These are phyloP conservation scores for Cryptococcus neoformans DNA, from an alignment of 1,284 basidiomycete species.

Conservation along the genomic window DNA sequence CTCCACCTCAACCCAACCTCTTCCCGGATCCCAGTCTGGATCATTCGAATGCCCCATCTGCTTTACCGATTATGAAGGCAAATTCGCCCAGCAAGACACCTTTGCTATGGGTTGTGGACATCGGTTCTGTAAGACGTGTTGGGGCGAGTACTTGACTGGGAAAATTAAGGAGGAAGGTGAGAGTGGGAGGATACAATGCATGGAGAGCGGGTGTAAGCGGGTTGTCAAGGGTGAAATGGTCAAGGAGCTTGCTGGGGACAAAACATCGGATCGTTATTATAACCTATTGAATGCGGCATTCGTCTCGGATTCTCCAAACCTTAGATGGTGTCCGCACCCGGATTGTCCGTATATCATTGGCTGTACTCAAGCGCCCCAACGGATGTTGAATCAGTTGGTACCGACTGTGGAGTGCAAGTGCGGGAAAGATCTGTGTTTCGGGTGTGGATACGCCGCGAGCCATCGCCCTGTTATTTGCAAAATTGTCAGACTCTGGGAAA, in stretches of 20 bases:
- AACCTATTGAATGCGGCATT: constrained; percentile 86
- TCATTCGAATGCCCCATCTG: constrained; percentile 86
- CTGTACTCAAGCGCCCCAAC: constrained; percentile 72
- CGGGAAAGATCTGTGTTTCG: constrained; percentile 82
- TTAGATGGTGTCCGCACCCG: constrained; percentile 86
- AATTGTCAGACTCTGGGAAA: constrained; percentile 89
- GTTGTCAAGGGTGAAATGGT: constrained; percentile 60
- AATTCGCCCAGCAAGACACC: constrained; percentile 57
- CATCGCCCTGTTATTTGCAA: constrained; percentile 89
- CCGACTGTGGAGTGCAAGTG: constrained; percentile 81
- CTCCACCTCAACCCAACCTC: constrained; percentile 24
- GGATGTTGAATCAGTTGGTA: constrained; percentile 72
- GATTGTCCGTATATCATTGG: constrained; percentile 79
- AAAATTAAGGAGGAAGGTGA: constrained; percentile 93
- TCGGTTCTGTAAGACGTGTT: constrained; percentile 81
- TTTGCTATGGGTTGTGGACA: constrained; percentile 74
- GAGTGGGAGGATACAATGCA: constrained; percentile 76
- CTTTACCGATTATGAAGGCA: constrained; percentile 64
- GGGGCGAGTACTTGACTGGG: constrained; percentile 74
- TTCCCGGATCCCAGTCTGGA: constrained; percentile 44
- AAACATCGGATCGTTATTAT: constrained; percentile 60
- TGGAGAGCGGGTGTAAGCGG: constrained; percentile 83
- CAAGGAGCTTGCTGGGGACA: constrained; percentile 46
- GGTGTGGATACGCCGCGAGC: constrained; percentile 77
- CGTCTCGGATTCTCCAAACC: constrained; percentile 75